Evolutionary conservation across 148 eudicot genomes (phyloP), one percentile per base, ranked within the genome.

Genomic region (Rhododendron vialii): DNA sequence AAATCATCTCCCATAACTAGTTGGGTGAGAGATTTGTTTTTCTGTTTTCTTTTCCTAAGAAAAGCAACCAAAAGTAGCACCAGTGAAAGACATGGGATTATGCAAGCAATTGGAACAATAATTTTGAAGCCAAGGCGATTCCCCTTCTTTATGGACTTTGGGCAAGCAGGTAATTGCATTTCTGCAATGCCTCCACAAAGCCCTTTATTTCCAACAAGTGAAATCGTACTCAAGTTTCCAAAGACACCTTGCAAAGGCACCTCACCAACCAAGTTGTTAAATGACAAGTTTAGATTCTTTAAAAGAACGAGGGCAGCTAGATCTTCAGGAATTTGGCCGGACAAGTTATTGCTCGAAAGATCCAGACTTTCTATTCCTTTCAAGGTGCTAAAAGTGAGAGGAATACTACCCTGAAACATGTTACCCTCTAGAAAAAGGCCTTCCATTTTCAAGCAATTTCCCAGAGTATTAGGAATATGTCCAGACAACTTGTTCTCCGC

Each of bases 131-230:
- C 24, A 61, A 22, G 4, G 3, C 3, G 61, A 50, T 45, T 69
- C 17, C 38, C 20, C 15, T 45, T 84, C 43, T 50, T 73, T 3
- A 0, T 83, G 22, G 4, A 38, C 10, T 1, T 41, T n/a, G 55
- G 61, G 36, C 85, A 83, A 38, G 15, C 36, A 43, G 77, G 59
- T 36, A 83, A 83, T 18, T 11, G 76, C 17, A 82, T 6, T 63
- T 59, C 75, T 41, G 7, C 30, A 30, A 82, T 38, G 11, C 85
- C 85, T 45, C 85, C 85, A 45, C 85, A 83, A 26, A 83, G 61
- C 78, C 48, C 30, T 14, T 2, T 41, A 6, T 83, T 83, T 47
- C 55, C 85, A 50, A n/a, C 26, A 45, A 84, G 41, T 67, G 85
- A 28, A 84, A 33, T 33, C 18, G 1, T 3, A 26, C 41, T 71